These are phyloP conservation scores for Pseudopediastrum boryanum DNA, from an alignment of 139 green algal species.

Conservation along the genomic window DNA sequence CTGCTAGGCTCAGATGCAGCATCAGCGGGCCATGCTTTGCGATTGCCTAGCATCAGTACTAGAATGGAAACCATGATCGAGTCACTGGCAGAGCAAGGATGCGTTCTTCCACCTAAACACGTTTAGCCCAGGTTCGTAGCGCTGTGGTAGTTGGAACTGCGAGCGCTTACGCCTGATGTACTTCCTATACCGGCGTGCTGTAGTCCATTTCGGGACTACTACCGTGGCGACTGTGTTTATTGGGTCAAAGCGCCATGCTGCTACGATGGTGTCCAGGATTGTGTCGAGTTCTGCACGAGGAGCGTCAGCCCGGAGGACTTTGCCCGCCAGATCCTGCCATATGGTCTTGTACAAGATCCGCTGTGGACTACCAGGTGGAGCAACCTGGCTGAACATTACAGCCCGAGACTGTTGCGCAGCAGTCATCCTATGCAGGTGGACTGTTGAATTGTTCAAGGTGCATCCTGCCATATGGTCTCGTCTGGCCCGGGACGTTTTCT, in stretches of 20 bases:
- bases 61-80: not conserved
- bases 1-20: too few species aligned
- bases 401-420: too few species aligned
- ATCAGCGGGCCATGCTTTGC: not conserved
- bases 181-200: not conserved
- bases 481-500: too few species aligned
- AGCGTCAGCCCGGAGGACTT: constrained; percentile 26
- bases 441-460: too few species aligned
- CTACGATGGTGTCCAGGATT: not conserved
- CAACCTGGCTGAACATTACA: too few species aligned
- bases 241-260: not conserved
- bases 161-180: not conserved
- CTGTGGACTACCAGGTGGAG: too few species aligned
- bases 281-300: not conserved
- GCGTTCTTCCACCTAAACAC: constrained; percentile 8
- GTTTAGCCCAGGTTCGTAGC: not conserved
- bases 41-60: not conserved
- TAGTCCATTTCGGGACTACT: constrained; percentile 7
- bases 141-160: not conserved
- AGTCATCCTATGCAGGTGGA: too few species aligned
- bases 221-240: constrained; percentile 7
- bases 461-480: too few species aligned
- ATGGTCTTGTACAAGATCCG: not conserved
- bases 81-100: not conserved
- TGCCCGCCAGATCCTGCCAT: not conserved